Evolutionary conservation across 768 basidiomycete species (phyloP), one percentile per base, ranked within the genome.

Genomic region (Leucosporidium creatinivorum): DNA sequence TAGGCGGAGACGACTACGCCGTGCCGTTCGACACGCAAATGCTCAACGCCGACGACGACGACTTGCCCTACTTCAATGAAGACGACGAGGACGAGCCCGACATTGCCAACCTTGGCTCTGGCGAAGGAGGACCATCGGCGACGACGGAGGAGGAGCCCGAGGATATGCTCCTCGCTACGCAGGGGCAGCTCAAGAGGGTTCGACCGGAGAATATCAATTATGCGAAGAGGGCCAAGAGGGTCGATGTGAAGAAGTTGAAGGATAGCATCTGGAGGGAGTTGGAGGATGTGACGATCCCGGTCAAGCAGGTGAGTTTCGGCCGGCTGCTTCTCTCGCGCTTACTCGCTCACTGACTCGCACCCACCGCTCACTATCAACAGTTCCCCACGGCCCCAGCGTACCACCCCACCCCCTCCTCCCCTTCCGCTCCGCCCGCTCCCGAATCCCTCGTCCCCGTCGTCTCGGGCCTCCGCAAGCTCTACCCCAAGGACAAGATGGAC

Each of bases 261-360:
- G 94, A 98, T 68, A 94, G 93, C 73, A 98, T 99, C 58, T 98
- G 96, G 96, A 89, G 84, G 77, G 89, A 89, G 2, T 78, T 98
- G 55, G 87, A 91, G 73, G 91, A 62, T 31, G 66, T 73, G 6
- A 66, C 69, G 15, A 59, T 73, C 13, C 55, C 61, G 13, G 72
- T 69, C 47, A 65, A 69, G 52, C 21, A 67, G 61, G 68, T 67
- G 65, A 49, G 63, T 26, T 12, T 28, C 47, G 17, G 6, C 49
- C 39, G 8, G 39, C 39, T 44, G 8, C 15, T 44, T 33, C 33
- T 13, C 13, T 15, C 13, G 6, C 39, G 2, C 8, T 44, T 17
- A 3, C 39, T 12, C 39, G 15, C 8, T 44, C 39, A 13, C 39
- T 44, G 15, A 44, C 39, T 44, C 39, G 3, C 39, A 2, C 13